Percentiles rank a stretch among this genome's conserved stretches.
These are phyloP conservation scores for Puccinia brachypodii DNA, from an alignment of 1,284 basidiomycete species.

Conservation along the genomic window DNA sequence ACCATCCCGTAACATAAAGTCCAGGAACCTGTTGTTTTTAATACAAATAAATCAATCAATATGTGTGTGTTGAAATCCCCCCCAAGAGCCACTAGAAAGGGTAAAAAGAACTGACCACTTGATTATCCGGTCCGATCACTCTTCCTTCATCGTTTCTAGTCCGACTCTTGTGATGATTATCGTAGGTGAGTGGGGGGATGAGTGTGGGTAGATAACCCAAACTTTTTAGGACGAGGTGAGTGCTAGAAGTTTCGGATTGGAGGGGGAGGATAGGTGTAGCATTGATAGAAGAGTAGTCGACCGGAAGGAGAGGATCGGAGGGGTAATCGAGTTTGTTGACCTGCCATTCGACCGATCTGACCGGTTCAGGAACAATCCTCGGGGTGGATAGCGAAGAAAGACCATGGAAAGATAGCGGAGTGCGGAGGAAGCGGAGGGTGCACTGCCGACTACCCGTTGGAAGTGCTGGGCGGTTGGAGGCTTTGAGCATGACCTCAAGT, in stretches of 20 bases:
- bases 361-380: neutral
- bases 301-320: neutral
- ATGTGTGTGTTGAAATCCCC: constrained; percentile 53
- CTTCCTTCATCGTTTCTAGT: constrained; percentile 58
- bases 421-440: constrained; percentile 43
- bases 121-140: constrained; percentile 55
- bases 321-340: constrained; percentile 17
- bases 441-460: constrained; percentile 4
- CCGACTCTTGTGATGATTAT: constrained; percentile 55
- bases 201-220: constrained; percentile 74
- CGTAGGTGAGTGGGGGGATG: constrained; percentile 58
- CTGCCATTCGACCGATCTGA: constrained; percentile 6
- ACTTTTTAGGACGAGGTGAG: constrained; percentile 80
- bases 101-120: constrained; percentile 53
- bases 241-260: constrained; percentile 63
- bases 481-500: constrained; percentile 59
- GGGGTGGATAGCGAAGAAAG: neutral
- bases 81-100: constrained; percentile 55
- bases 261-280: neutral
- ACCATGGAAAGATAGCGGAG: constrained; percentile 38
- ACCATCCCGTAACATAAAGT: constrained; percentile 93
- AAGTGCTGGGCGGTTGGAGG: constrained; percentile 1
- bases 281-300: constrained; percentile 7
- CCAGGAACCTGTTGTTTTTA: constrained; percentile 60
- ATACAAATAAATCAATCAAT: constrained; percentile 50